Base-by-base conservation (phyloP, 345 rosid genomes). In the Lenwebbia sp. region DNA sequence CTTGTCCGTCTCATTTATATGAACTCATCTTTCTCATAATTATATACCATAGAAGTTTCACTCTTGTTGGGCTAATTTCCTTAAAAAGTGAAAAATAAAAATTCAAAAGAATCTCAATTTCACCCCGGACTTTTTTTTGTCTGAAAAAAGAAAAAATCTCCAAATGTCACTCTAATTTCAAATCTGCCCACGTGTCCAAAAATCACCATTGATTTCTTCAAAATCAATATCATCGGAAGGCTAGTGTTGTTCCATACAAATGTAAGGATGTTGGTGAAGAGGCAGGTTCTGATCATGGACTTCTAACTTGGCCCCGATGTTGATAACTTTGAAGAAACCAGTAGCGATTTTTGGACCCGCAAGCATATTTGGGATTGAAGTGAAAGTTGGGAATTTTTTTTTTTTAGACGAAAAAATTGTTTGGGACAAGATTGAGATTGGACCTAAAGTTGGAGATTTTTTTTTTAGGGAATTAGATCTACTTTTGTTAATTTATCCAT, bases 61-160 rank as follows among this genome's bases (percentile, higher is more conserved):
- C 2, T 33, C 0, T 70, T 49, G 13, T 4, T 33, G 47, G 78
- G 47, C 11, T 33, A 37, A 70, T 70, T 70, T 25, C 22, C 26
- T 33, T 2, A 2, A 49, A 49, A 10, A 19, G 19, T 6, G 8
- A 44, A 44, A 44, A 44, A 44, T 7, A 33, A 33, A 33, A 37
- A 9, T 4, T 33, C 13, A 7, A 40, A 37, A 37, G 3, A 33
- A 37, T 70, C 4, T 0, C 3, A 21, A 0, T 37, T 19, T 11
- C 4, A 1, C 78, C 21, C 13, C 1, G 4, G 10, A 3, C 0
- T 17, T 70, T 10, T 70, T 22, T 33, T 70, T 9, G 8, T 19
- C 7, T 4, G 4, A 52, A 21, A 9, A 52, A 21, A 9, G 15
- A 30, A 28, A 4, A 70, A 49, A 49, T 49, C 13, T 13, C 17